Conservation (phyloP, 305 asterid genomes). For the Fraxinus ornus region DNA sequence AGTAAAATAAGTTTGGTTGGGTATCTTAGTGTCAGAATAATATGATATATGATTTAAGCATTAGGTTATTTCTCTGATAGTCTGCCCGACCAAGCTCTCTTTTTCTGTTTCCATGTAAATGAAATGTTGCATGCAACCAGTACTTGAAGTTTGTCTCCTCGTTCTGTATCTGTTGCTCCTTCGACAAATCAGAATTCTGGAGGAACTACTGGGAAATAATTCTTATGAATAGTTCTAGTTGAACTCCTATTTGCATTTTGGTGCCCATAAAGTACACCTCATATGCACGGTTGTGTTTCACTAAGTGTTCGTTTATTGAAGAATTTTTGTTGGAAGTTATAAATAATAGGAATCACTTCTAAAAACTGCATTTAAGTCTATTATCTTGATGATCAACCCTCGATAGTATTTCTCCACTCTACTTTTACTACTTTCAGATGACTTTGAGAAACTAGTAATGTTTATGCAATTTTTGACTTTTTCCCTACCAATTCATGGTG, state of each 20-base stretch:
- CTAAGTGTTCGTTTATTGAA: background rate
- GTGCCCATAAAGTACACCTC: background rate
- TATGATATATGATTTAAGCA: background rate
- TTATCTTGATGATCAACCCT: background rate
- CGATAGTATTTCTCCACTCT: background rate
- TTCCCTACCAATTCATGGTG: background rate
- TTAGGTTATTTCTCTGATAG: background rate
- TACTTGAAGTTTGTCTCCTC: background rate
- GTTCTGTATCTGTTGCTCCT: background rate
- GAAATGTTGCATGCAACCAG: background rate
- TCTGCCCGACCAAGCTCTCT: background rate
- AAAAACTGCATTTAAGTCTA: background rate
- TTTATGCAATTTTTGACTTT: background rate
- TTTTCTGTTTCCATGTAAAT: background rate
- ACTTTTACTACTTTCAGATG: background rate
- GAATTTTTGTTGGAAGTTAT: background rate
- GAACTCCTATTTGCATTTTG: background rate
- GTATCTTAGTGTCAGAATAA: background rate
- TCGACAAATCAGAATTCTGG: background rate
- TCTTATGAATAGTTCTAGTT: background rate
- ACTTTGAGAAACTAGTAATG: background rate
- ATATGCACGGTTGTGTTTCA: background rate
- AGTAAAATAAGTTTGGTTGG: background rate
- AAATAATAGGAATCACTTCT: background rate
- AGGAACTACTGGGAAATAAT: background rate